These are phyloP conservation scores for Beauveria scarabaeidicola DNA, from an alignment of 2,329 filamentous ascomycete genomes.

Conservation along the genomic window DNA sequence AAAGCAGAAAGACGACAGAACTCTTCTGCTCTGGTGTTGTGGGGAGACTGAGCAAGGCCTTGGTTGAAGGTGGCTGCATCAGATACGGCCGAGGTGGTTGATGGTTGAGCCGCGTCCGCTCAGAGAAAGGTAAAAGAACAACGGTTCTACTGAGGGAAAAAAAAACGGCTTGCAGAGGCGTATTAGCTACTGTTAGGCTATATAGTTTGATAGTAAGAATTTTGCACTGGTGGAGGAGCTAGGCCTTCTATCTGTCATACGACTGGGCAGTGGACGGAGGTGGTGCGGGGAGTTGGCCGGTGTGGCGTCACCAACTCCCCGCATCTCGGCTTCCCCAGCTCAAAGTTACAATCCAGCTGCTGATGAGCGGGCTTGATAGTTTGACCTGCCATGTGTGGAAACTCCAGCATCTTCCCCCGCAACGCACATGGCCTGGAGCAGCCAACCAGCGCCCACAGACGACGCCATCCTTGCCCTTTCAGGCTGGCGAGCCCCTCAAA, in stretches of 20 bases:
- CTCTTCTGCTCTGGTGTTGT: background rate
- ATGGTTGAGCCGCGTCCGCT: constrained; percentile 6
- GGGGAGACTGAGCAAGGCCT: background rate
- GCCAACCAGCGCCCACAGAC: background rate
- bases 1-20: background rate
- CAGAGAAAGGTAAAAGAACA: background rate
- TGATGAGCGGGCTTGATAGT: background rate
- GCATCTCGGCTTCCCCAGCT: constrained; percentile 9
- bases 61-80: background rate
- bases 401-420: constrained; percentile 3
- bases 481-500: background rate
- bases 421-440: constrained; percentile 1
- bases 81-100: constrained; percentile 1
- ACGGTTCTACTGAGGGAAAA: background rate
- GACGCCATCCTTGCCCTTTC: background rate
- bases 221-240: background rate
- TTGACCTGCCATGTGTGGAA: background rate
- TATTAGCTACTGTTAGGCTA: background rate
- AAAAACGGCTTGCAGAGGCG: constrained; percentile 3
- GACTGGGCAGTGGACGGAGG: background rate
- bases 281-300: constrained; percentile 1
- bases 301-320: constrained; percentile 6
- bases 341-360: background rate
- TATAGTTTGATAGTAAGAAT: background rate
- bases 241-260: background rate